A percentile compares a stretch with the other conserved stretches of the same genome.
Conservation (phyloP, 331 rosid species). For the Quercus lobata region DNA sequence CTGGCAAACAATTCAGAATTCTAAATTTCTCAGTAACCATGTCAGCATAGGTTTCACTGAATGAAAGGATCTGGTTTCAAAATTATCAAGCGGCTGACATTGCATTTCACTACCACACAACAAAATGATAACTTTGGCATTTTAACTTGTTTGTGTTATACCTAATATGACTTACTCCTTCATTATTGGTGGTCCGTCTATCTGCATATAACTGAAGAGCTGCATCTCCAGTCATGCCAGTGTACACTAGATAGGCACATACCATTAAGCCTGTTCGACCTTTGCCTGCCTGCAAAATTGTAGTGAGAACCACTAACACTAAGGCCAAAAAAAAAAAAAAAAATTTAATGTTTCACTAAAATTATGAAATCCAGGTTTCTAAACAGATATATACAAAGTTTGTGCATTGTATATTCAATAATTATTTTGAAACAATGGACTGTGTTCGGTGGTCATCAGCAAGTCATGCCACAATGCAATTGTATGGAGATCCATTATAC, state of each 20-base stretch:
- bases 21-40: neutral
- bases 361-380: neutral
- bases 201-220: slow-evolving; percentile 87
- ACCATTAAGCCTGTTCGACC: slow-evolving; percentile 97
- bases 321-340: neutral
- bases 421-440: neutral
- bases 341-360: neutral
- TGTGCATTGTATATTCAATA: neutral
- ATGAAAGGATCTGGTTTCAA: neutral
- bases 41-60: neutral
- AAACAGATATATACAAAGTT: neutral
- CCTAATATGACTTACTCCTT: slow-evolving; percentile 88
- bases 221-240: slow-evolving; percentile 80
- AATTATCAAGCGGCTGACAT: slow-evolving; percentile 9
- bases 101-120: neutral
- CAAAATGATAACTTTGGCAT: slow-evolving; percentile 1
- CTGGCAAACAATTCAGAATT: neutral
- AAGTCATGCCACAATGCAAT: neutral
- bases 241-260: slow-evolving; percentile 65
- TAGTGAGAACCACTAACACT: neutral
- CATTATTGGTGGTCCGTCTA: slow-evolving; percentile 81
- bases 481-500: neutral
- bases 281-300: slow-evolving; percentile 81
- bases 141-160: slow-evolving; percentile 40
- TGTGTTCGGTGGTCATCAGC: neutral